A percentile compares a stretch with the other conserved stretches of the same genome.
Conservation (phyloP, 768 basidiomycete genomes). For the Lactarius hatsudake region DNA sequence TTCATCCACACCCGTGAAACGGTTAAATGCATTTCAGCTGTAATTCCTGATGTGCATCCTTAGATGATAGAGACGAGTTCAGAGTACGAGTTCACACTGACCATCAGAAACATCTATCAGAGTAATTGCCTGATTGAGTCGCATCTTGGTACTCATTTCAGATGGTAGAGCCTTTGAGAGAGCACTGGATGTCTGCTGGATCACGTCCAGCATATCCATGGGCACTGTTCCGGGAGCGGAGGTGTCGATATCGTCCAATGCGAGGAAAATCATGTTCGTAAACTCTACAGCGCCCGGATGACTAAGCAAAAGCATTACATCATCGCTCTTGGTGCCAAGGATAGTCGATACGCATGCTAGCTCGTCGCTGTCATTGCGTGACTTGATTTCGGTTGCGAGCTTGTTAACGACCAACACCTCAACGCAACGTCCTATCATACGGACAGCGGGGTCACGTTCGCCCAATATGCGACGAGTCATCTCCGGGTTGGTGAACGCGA, state of each 20-base stretch:
- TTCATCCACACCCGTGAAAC: background rate
- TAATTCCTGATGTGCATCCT: background rate
- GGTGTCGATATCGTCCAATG: background rate
- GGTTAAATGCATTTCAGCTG: background rate
- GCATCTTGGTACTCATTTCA: background rate
- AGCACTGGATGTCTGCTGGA: accelerated
- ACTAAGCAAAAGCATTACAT: background rate
- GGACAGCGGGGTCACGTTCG: background rate
- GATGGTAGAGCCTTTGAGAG: background rate
- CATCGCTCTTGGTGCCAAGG: background rate
- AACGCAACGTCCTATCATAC: background rate
- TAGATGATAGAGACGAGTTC: background rate
- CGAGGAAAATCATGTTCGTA: background rate
- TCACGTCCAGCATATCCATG: background rate
- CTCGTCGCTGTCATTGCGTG: background rate
- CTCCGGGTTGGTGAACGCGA: background rate
- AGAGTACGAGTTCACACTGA: background rate
- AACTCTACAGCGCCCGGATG: background rate
- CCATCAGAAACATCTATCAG: background rate
- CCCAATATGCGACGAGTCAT: background rate
- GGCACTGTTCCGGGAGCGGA: accelerated
- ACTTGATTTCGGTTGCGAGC: background rate
- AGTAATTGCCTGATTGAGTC: background rate
- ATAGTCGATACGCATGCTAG: background rate
- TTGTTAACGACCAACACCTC: background rate